These are phyloP conservation scores for Trichoderma pleuroti DNA, from an alignment of 2,329 filamentous ascomycete genomes.

Conservation along the genomic window DNA sequence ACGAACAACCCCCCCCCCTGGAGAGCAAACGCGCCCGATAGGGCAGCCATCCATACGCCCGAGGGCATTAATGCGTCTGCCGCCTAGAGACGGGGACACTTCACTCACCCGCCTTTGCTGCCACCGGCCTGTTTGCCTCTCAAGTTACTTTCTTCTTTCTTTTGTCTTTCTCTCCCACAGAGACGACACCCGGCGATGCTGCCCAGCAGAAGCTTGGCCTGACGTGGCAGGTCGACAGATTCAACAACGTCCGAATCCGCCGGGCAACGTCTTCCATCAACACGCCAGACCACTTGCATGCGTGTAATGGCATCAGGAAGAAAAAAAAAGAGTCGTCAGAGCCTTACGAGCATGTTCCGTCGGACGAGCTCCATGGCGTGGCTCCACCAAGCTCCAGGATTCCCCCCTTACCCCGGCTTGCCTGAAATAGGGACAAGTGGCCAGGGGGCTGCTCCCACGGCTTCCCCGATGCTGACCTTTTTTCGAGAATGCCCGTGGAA, in stretches of 20 bases:
- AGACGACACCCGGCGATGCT: neutral
- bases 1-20: neutral
- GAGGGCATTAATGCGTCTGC: conserved; percentile 15
- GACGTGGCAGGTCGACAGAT: conserved; percentile 4
- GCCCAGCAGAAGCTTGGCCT: conserved; percentile 8
- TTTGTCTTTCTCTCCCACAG: neutral
- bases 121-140: neutral
- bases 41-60: conserved; percentile 6
- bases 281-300: neutral
- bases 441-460: neutral
- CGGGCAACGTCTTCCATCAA: neutral
- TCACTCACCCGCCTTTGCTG: neutral
- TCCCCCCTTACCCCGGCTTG: neutral
- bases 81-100: neutral
- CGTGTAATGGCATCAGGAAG: neutral
- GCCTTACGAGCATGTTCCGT: neutral
- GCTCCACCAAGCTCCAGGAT: neutral
- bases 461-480: conserved; percentile 6
- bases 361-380: conserved; percentile 1
- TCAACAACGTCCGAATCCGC: neutral
- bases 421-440: neutral
- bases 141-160: neutral
- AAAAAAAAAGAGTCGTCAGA: neutral
- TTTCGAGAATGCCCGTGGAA: conserved; percentile 4
- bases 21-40: neutral